Evolutionary conservation across 768 basidiomycete genomes (phyloP), one percentile per base, ranked within the genome.

Genomic region (Termitomyces sp.): DNA sequence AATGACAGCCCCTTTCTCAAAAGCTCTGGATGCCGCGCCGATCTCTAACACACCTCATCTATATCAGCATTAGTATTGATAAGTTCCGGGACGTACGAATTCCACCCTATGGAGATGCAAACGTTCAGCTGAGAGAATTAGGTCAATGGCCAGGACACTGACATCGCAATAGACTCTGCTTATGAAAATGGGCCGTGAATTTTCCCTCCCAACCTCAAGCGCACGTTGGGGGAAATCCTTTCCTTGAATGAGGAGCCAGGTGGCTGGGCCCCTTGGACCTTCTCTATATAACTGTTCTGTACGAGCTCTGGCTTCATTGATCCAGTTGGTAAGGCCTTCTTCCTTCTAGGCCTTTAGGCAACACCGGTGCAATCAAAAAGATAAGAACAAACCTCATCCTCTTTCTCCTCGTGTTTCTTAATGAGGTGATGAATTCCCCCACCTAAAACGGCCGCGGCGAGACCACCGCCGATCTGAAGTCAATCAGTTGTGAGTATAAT

Each of bases 231-330:
- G 88, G 57, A 90, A 86, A 35, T 75, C 66, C 64, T 73, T 82
- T 52, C 86, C 86, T 43, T 82, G 72, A 40, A 74, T 80, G 50
- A 85, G 75, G 36, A 88, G 63, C 89, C 89, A 92, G 22, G 80
- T 81, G 13, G 77, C 75, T 3, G 86, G 83, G 1, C 67, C 75
- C 0, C 68, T 66, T 20, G 77, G 76, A 0, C 78, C 79, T 20
- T 77, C 68, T 13, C 65, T 64, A 62, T 74, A 68, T 73, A 76
- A 87, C 10, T 75, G 70, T 6, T 74, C 68, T 12, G 84, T 82
- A 59, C 84, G 83, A n/a, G 47, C 57, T 61, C 79, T 74, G 5
- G 87, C 85, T 0, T 85, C 86, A 6, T 72, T 61, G 22, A 82
- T 44, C 88, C 89, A 90, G 33, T 75, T 75, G 14, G 67, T 68